Evolutionary conservation across 1,139 yeast species (phyloP), one percentile per base, ranked within the genome.

Genomic region (Yamadazyma sp.): DNA sequence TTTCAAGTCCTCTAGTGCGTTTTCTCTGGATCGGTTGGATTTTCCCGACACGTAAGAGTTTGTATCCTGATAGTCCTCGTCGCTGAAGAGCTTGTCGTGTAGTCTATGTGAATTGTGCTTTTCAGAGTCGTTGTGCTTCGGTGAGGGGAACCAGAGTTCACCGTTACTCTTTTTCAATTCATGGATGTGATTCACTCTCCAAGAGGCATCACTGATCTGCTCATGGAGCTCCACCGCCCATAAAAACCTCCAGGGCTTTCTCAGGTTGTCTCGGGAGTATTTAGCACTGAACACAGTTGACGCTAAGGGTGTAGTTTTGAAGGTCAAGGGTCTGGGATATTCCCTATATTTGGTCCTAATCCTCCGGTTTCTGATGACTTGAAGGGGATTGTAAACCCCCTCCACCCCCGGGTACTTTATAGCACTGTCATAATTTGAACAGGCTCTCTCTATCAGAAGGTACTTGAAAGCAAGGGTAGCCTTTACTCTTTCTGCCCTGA

Each of bases 321-420:
- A 50, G 2, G 63, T 44, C 9, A 70, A 46, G 1, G 62, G 62
- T 34, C 60, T 60, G 12, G 70, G 70, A 38, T 56, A 57, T 35
- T 73, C 77, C 30, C 62, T 62, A 48, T 73, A 64, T 47, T 72
- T 75, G 46, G 72, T 70, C 47, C 73, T 57, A 9, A 82, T 56
- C 42, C 70, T 68, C 39, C 96, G 67, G 57, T 88, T 85, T 43
- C 97, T 64, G 26, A 88, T 77, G 14, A 82, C 74, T 55, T 86
- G 96, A 33, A 88, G 63, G 1, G 96, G 96, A 54, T 88, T 88
- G 61, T 83, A 88, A 2, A 77, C 75, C 1, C 84, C 86, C 44
- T 82, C 88, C 2, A 83, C 75, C 0, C 77, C 70, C 0, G 70
- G 69, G 41, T 70, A 72, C n/a, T 35, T 29, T 16, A 22, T 22